phyloP scores from a whole-genome alignment of 148 eudicot genomes.

The Camellia granthamiana region DNA sequence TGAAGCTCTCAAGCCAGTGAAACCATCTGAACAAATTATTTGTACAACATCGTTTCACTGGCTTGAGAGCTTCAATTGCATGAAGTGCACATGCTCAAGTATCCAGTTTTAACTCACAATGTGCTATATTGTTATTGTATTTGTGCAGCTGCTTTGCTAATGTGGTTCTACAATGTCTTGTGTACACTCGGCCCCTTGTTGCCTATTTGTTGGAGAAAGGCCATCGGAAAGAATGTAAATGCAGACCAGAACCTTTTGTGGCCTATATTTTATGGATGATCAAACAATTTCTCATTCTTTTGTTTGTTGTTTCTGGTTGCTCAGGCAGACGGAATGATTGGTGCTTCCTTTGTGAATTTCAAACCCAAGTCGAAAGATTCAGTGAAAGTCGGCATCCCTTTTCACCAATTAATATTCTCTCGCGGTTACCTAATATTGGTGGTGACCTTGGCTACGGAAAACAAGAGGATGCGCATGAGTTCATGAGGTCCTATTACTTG shows the following conservation, averaged over 20 bases:
- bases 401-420: constrained; percentile 85
- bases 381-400: constrained; percentile 55
- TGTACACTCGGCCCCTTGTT: constrained; percentile 76
- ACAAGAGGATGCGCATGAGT: constrained; percentile 98
- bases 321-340: constrained; percentile 77
- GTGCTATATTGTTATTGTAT: not conserved
- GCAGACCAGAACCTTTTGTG: constrained; percentile 3
- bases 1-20: too few relatives aligned
- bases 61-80: too few relatives aligned
- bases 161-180: constrained; percentile 90
- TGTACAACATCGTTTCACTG: too few relatives aligned
- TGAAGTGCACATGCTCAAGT: too few relatives aligned
- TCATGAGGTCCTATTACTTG: constrained; percentile 66
- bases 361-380: constrained; percentile 64
- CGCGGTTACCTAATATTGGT: constrained; percentile 84
- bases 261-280: not conserved
- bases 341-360: constrained; percentile 95
- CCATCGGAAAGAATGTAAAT: constrained; percentile 70
- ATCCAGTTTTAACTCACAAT: not conserved
- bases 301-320: constrained; percentile 16
- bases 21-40: too few relatives aligned
- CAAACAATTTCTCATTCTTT: not conserved
- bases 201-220: constrained; percentile 81
- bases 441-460: constrained; percentile 89
- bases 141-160: constrained; percentile 87